Evolutionary conservation across 768 basidiomycete species (phyloP).

Genomic region (Filobasidium floriforme): DNA sequence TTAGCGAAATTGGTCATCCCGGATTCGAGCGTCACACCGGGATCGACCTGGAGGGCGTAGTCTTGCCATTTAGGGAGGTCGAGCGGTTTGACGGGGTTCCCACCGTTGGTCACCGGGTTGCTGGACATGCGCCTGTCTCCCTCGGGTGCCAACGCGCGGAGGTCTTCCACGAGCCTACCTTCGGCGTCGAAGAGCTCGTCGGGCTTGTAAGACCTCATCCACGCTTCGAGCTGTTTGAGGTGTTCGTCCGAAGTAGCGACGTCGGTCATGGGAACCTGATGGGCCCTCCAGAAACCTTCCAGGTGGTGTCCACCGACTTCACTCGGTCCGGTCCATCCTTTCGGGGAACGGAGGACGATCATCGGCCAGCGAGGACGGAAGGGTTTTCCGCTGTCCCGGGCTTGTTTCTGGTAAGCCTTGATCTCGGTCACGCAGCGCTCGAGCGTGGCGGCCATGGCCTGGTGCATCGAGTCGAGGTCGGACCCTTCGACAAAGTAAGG

Average conservation of each 20-base stretch:
- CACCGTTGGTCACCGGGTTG: slow-evolving; percentile 38
- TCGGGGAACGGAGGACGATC: slow-evolving; percentile 40
- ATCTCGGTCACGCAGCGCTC: slow-evolving; percentile 35
- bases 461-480: slow-evolving; percentile 37
- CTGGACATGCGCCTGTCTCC: slow-evolving; percentile 34
- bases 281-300: slow-evolving; percentile 73
- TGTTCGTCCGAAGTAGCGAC: slow-evolving; percentile 61
- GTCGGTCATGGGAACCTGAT: slow-evolving; percentile 82
- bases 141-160: slow-evolving; percentile 58
- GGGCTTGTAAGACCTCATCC: slow-evolving; percentile 67
- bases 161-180: slow-evolving; percentile 53
- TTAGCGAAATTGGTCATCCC: slow-evolving; percentile 34
- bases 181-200: slow-evolving; percentile 57
- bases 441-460: slow-evolving; percentile 39
- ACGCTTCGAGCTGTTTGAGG: slow-evolving; percentile 57
- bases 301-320: slow-evolving; percentile 60
- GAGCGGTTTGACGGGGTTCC: slow-evolving; percentile 27
- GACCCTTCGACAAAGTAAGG: slow-evolving; percentile 41
- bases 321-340: slow-evolving; percentile 63
- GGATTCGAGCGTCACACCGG: slow-evolving; percentile 27
- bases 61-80: slow-evolving; percentile 30
- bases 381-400: slow-evolving; percentile 31
- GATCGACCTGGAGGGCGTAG: slow-evolving; percentile 32
- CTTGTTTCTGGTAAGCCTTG: slow-evolving; percentile 34
- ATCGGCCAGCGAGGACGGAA: slow-evolving; percentile 44